Evolutionary conservation across 2,329 filamentous ascomycete species (phyloP).

Genomic region (Cytospora mali): DNA sequence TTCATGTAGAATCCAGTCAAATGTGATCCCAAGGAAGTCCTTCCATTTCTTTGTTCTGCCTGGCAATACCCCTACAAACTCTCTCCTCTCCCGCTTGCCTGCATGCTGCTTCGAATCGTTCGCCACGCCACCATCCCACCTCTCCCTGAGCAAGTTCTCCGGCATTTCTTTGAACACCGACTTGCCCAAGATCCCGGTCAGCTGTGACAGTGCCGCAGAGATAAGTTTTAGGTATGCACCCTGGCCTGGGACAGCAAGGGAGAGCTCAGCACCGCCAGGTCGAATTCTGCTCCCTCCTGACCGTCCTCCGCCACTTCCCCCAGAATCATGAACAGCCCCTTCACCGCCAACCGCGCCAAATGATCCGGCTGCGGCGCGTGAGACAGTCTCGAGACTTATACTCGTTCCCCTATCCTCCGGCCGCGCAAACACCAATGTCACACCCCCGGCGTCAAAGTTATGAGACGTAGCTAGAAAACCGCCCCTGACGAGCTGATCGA

Average conservation of each 20-base stretch:
- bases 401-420: slow-evolving; percentile 59
- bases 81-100: slow-evolving; percentile 54
- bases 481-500: slow-evolving; percentile 61
- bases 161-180: slow-evolving; percentile 66
- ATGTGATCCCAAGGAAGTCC: slow-evolving; percentile 68
- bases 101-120: slow-evolving; percentile 47
- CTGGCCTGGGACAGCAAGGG: slow-evolving; percentile 67
- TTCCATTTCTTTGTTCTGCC: slow-evolving; percentile 71
- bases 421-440: slow-evolving; percentile 45
- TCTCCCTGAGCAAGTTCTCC: slow-evolving; percentile 62
- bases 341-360: slow-evolving; percentile 69
- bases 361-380: slow-evolving; percentile 68
- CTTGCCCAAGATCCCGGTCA: slow-evolving; percentile 60
- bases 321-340: slow-evolving; percentile 65
- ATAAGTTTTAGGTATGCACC: slow-evolving; percentile 70
- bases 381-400: slow-evolving; percentile 63
- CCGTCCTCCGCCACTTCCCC: slow-evolving; percentile 50
- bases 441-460: slow-evolving; percentile 38
- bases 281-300: not conserved
- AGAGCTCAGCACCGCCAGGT: slow-evolving; percentile 49
- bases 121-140: slow-evolving; percentile 70
- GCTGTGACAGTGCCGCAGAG: slow-evolving; percentile 61
- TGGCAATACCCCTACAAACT: slow-evolving; percentile 59
- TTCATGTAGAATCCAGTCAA: slow-evolving; percentile 72
- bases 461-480: slow-evolving; percentile 66